Evolutionary conservation across 202 grass and related monocot species (phyloP), one percentile per base, ranked within the genome.

Genomic region (Tripidium arundinaceum): DNA sequence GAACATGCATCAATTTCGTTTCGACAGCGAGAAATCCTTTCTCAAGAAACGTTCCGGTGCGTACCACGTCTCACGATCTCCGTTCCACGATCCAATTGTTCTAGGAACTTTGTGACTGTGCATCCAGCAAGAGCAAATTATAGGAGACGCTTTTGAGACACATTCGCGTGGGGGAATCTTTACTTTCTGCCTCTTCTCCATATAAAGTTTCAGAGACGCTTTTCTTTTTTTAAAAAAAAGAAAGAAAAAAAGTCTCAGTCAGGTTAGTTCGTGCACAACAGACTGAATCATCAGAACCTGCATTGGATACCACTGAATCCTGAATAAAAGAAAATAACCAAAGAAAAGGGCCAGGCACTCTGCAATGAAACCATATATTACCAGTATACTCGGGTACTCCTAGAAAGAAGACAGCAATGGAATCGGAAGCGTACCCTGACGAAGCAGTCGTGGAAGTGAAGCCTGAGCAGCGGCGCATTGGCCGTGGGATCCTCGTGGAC

Each of bases 401-500:
- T 55, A 21, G 18, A n/a, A 8, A 40, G 7, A 40, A 55, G 50
- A 57, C 52, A 57, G 52, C 52, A 57, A 24, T 22, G 52, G n/a
- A 57, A 54, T 21, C 13, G 18, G 49, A 21, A 18, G 21, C 7
- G 24, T 92, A 87, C 94, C 87, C 85, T 84, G 65, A 97, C 94
- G 77, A 97, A 97, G 83, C 91, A 97, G 79, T 97, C 94, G 45
- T 94, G 91, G 77, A 94, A 97, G 31, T 92, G 87, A n/a, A 96
- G 27, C 86, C 94, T 87, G 7, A 94, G 89, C 61, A 94, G 63
- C 19, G 92, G 87, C 57, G 89, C 92, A 7, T 68, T 87, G 58
- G 79, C 34, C 1, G 83, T 94, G 11, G 75, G 50, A 21, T 89
- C 92, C 2, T 87, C 37, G 1, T 31, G 22, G 31, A 89, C 73